Conservation (phyloP, 73 alveolate species). For the Paramecium caudatum region DNA sequence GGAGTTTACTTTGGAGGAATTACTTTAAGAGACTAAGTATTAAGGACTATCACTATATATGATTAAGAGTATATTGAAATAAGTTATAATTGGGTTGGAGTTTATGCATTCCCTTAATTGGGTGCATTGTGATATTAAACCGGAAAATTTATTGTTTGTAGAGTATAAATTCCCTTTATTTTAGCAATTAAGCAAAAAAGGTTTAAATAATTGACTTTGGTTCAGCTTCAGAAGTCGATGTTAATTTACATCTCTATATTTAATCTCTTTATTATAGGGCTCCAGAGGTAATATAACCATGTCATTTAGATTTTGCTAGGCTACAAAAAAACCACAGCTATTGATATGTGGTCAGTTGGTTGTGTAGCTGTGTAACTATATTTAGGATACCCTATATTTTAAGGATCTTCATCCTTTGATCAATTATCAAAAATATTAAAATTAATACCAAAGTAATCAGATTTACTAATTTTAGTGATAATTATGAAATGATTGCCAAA, state of each 20-base stretch:
- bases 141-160: slow-evolving; percentile 30
- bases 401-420: slow-evolving; percentile 34
- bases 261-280: slow-evolving; percentile 4
- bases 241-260: background rate
- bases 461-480: background rate
- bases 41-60: background rate
- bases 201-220: slow-evolving; percentile 16
- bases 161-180: background rate
- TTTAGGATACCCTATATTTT: slow-evolving; percentile 32
- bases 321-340: background rate
- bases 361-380: slow-evolving; percentile 15
- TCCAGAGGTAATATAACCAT: background rate
- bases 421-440: background rate
- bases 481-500: background rate
- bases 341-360: slow-evolving; percentile 61
- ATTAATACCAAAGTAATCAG: background rate
- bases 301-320: slow-evolving; percentile 17
- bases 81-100: background rate
- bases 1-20: slow-evolving; percentile 35
- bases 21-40: slow-evolving; percentile 14
- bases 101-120: background rate
- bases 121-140: slow-evolving; percentile 61
- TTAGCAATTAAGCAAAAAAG: background rate
- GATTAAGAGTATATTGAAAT: slow-evolving; percentile 18
- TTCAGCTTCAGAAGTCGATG: background rate